These are phyloP conservation scores for Silene noctiflora DNA, from an alignment of 179 eudicot species.

Conservation along the genomic window DNA sequence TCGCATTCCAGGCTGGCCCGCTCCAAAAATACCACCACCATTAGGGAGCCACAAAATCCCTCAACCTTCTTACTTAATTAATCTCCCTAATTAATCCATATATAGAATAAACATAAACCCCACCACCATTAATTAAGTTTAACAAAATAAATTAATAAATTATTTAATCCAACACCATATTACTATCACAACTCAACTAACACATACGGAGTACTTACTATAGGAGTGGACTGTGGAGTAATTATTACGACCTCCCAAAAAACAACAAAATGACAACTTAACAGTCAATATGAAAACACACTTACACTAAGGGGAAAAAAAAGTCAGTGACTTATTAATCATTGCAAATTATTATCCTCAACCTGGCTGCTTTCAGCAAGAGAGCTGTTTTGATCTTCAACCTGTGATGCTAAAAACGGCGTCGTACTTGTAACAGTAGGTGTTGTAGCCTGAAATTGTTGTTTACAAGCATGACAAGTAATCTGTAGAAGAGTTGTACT, in stretches of 20 bases:
- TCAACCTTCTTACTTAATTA: too few relatives aligned
- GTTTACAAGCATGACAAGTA: slow-evolving; percentile 75
- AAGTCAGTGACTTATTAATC: background rate
- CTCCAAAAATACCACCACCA: background rate
- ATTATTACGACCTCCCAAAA: slow-evolving; percentile 3
- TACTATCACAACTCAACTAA: too few relatives aligned
- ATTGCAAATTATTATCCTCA: slow-evolving; percentile 22
- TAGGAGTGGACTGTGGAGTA: too few relatives aligned
- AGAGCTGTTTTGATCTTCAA: slow-evolving; percentile 29
- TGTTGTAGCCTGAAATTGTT: slow-evolving; percentile 30
- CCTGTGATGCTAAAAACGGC: background rate
- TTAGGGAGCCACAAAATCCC: background rate
- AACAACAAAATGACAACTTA: slow-evolving; percentile 4
- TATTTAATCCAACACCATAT: background rate
- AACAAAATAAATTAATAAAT: too few relatives aligned
- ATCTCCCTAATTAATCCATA: too few relatives aligned
- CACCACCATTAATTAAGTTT: too few relatives aligned
- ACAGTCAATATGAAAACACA: background rate
- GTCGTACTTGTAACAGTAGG: background rate
- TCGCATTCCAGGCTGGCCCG: background rate
- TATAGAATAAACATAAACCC: too few relatives aligned
- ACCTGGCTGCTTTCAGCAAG: slow-evolving; percentile 32
- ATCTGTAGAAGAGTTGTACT: slow-evolving; percentile 50
- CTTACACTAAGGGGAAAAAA: background rate
- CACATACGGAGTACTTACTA: background rate